Evolutionary conservation across 768 basidiomycete species (phyloP), one percentile per base, ranked within the genome.

Genomic region (Collybia nuda): DNA sequence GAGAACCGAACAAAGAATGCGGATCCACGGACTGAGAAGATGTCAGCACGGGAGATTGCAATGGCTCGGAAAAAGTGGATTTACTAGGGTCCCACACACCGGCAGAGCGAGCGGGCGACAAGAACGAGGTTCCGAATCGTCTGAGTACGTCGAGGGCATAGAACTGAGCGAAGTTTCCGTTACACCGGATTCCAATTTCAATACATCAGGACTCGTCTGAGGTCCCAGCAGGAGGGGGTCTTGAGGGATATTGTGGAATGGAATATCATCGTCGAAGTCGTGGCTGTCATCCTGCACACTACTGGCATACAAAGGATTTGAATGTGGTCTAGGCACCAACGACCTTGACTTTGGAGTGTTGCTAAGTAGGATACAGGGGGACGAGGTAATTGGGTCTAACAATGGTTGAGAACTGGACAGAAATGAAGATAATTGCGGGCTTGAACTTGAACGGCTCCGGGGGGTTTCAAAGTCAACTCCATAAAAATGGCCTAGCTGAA

Each of bases 11-110:
- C 23, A 56, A 43, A 5, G 43, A 55, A 5, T 49, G 52, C 44
- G 50, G 60, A 40, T 59, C 57, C 11, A 21, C 35, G 6, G 63
- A 66, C 15, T 28, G 57, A 14, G 57, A 59, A 44, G 50, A 50
- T 12, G 28, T 9, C 12, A 26, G 24, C 24, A 26, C 24, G 24
- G 24, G 24, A 26, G 3, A 37, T 18, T 2, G 22, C 37, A 38
- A 38, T 21, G 7, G 28, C 26, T 44, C 17, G 43, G 40, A 14
- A 3, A 2, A 32, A 11, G 14, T 11, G 9, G 9, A 32, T 32
- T 32, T 32, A 11, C 14, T 32, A 11, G 5, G 6, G 9, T 14
- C 32, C 9, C 32, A 32, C 12, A 2, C 9, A 11, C 32, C 12
- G 32, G 32, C 32, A 11, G 12, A 32, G 12, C 32, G 32, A 32